Evolutionary conservation across 495 filamentous ascomycete species (phyloP), one percentile per base, ranked within the genome.

Genomic region (Barbatosphaeria neglecta): DNA sequence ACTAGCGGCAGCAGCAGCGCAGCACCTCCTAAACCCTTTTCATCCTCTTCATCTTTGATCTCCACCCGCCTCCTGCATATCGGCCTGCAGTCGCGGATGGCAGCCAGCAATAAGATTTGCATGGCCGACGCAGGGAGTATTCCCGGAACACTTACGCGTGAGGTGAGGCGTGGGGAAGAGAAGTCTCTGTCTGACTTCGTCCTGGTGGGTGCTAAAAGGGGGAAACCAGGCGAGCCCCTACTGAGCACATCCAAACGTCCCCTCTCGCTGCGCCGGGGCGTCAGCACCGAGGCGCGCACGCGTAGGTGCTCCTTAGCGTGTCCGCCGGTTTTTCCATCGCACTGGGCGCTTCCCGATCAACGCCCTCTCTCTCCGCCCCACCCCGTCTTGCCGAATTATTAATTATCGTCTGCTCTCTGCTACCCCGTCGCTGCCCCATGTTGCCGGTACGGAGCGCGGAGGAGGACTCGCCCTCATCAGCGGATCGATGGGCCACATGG

Each of bases 341-440:
- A 45, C 43, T 45, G 25, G 43, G 43, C 43, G 43, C 43, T 37
- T 45, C 43, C 28, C 43, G 27, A 22, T 37, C 43, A 23, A 18
- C 43, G 22, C 22, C 16, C 20, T 19, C 43, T 16, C 16, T 25
- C 28, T 9, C 27, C n/a, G 27, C 25, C 28, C 43, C 43, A 37
- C 43, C 11, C 27, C 28, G 15, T n/a, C 39, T 41, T 18, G 8
- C 13, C 11, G 39, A 23, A 41, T 41, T 41, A 41, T 41, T 41
- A 41, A 41, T 41, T 41, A 11, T 41, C 39, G 24, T 41, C 24
- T 41, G 39, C 39, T n/a, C 39, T 41, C 20, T 41, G 39, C 39
- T 23, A 13, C 39, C 39, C 22, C 22, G 13, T 22, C 22, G 20
- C 20, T 24, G 20, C 20, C 15, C 8, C 19, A 22, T 41, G 19